Percentiles rank a stretch among this genome's conserved stretches.
These are phyloP conservation scores for Cladosporium sp. DNA, from an alignment of 2,329 filamentous ascomycete species.

Conservation along the genomic window DNA sequence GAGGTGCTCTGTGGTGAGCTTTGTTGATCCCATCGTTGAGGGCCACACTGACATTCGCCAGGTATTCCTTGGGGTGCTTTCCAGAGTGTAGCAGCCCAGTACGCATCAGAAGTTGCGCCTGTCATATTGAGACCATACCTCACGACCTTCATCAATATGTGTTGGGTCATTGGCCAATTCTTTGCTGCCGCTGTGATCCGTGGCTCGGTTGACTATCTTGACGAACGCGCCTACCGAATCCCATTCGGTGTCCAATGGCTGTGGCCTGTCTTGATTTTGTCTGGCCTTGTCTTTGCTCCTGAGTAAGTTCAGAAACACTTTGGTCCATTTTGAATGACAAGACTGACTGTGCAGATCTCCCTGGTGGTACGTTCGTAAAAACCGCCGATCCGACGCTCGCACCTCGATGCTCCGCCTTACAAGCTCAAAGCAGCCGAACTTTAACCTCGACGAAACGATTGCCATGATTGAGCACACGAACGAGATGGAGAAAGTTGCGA, in stretches of 20 bases:
- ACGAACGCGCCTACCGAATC: slow-evolving; percentile 30
- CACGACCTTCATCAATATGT: slow-evolving; percentile 32
- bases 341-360: slow-evolving; percentile 8
- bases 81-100: slow-evolving; percentile 33
- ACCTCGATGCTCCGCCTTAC: slow-evolving; percentile 14
- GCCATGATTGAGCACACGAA: slow-evolving; percentile 86
- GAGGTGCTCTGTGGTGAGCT: slow-evolving; percentile 28
- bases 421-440: slow-evolving; percentile 8
- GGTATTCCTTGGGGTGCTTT: slow-evolving; percentile 33
- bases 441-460: slow-evolving; percentile 73
- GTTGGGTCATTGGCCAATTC: slow-evolving; percentile 44
- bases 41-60: background rate
- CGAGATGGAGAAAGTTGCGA: slow-evolving; percentile 12
- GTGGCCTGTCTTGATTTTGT: slow-evolving; percentile 31
- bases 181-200: slow-evolving; percentile 38
- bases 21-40: background rate
- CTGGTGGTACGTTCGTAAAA: slow-evolving; percentile 29
- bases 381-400: slow-evolving; percentile 17
- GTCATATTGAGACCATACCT: slow-evolving; percentile 24
- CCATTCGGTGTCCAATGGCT: slow-evolving; percentile 39
- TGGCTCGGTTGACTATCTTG: slow-evolving; percentile 27
- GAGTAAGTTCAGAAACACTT: slow-evolving; percentile 14
- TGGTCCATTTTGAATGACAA: background rate
- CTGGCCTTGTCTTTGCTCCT: slow-evolving; percentile 31
- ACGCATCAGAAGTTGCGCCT: slow-evolving; percentile 37